Conservation (phyloP, 495 filamentous ascomycete species). For the Xanthoparmelia taractica region DNA sequence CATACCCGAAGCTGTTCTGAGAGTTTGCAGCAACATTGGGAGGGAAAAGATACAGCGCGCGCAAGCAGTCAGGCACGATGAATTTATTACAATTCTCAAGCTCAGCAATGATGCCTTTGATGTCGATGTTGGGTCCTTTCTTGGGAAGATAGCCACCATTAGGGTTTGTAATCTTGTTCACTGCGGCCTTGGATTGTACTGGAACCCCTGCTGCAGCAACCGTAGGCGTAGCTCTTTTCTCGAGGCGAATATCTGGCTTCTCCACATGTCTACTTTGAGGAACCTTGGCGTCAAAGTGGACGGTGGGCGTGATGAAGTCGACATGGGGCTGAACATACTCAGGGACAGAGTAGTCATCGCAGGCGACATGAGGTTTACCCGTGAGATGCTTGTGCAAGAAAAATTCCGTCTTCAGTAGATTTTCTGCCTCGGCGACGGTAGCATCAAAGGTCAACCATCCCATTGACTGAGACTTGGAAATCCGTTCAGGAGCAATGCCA, state of each 20-base stretch:
- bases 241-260: background rate
- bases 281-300: constrained; percentile 30
- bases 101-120: constrained; percentile 24
- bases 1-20: constrained; percentile 42
- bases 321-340: constrained; percentile 43
- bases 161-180: constrained; percentile 20
- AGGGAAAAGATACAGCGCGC: constrained; percentile 47
- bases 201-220: constrained; percentile 25
- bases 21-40: constrained; percentile 31
- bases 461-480: constrained; percentile 42
- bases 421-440: constrained; percentile 45
- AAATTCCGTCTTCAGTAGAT: constrained; percentile 52
- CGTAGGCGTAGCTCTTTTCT: constrained; percentile 6
- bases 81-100: constrained; percentile 35
- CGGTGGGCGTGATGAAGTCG: constrained; percentile 51
- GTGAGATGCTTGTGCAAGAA: constrained; percentile 47
- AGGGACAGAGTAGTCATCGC: constrained; percentile 49
- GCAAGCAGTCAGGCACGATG: constrained; percentile 49
- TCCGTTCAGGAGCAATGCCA: constrained; percentile 42
- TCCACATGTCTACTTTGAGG: constrained; percentile 16
- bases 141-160: constrained; percentile 28
- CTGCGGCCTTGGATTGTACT: constrained; percentile 28
- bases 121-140: constrained; percentile 27
- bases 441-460: constrained; percentile 47
- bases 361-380: constrained; percentile 42